phyloP scores from a whole-genome alignment of 2,329 filamentous ascomycete species.

The Clarireedia paspali region DNA sequence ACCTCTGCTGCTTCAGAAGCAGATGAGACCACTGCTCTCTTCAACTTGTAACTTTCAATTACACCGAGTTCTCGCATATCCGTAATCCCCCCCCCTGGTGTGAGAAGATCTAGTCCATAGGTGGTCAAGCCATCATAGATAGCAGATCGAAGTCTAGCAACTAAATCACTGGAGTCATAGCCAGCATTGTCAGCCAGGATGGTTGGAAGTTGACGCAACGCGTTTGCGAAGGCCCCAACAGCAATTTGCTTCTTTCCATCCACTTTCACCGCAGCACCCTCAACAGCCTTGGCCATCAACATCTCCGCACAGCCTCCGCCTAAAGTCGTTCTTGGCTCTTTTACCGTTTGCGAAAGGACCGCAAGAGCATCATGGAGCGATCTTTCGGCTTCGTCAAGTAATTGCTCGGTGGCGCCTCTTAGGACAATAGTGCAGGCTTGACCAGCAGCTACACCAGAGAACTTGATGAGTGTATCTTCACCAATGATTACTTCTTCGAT shows the following conservation, averaged over 20 bases:
- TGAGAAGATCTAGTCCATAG: conserved; percentile 82
- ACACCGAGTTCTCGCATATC: conserved; percentile 96
- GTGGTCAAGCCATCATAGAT: conserved; percentile 93
- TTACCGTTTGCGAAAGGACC: conserved; percentile 92
- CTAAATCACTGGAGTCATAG: conserved; percentile 88
- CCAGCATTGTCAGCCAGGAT: conserved; percentile 97
- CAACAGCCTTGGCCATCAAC: conserved; percentile 97
- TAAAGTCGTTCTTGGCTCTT: conserved; percentile 86
- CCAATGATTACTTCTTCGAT: conserved; percentile 99
- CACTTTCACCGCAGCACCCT: conserved; percentile 84
- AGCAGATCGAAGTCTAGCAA: conserved; percentile 82
- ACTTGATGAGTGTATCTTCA: conserved; percentile 94
- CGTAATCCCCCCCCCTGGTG: conserved; percentile 82
- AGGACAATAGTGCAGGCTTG: conserved; percentile 95
- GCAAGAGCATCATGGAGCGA: conserved; percentile 93
- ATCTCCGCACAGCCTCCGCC: conserved; percentile 97
- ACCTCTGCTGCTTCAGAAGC: conserved; percentile 96
- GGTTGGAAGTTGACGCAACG: conserved; percentile 86
- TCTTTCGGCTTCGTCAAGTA: conserved; percentile 93
- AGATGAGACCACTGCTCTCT: conserved; percentile 93
- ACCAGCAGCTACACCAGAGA: conserved; percentile 90
- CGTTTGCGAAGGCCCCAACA: conserved; percentile 81
- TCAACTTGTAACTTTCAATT: conserved; percentile 97
- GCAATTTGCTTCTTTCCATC: conserved; percentile 96
- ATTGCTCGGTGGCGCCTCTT: conserved; percentile 90